Evolutionary conservation across 148 eudicot species (phyloP).

Genomic region (Vaccinium vitisidaea): DNA sequence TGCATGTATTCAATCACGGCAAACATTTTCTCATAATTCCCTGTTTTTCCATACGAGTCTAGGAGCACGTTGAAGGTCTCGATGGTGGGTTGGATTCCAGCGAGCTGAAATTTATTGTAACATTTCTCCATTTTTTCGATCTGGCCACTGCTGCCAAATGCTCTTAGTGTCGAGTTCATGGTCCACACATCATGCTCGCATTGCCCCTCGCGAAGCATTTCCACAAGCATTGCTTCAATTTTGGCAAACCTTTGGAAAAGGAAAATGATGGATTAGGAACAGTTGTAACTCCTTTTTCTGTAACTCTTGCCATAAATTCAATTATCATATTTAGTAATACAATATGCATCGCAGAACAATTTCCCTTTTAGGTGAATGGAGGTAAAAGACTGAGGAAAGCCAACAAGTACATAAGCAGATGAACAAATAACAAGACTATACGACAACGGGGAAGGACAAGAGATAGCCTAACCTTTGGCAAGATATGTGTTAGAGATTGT

Average conservation of each 20-base stretch:
- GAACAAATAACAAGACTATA: not conserved
- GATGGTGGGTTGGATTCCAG: slow-evolving; percentile 81
- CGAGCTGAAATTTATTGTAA: slow-evolving; percentile 73
- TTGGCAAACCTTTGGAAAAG: slow-evolving; percentile 60
- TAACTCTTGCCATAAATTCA: not conserved
- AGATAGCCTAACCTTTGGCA: no score
- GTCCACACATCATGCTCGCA: slow-evolving; percentile 93
- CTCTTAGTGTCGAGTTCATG: slow-evolving; percentile 87
- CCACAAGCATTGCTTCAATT: slow-evolving; percentile 78
- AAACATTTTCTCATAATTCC: slow-evolving; percentile 69
- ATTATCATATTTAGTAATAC: not conserved
- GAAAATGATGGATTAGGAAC: slow-evolving; percentile 15
- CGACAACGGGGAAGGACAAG: no score
- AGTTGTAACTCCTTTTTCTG: not conserved
- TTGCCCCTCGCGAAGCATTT: slow-evolving; percentile 61
- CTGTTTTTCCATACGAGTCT: slow-evolving; percentile 79
- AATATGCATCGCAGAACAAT: not conserved
- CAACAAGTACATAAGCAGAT: not conserved
- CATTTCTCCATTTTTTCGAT: slow-evolving; percentile 96
- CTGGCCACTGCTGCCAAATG: slow-evolving; percentile 84
- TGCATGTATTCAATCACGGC: slow-evolving; percentile 96
- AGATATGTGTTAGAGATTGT: no score
- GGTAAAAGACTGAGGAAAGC: not conserved
- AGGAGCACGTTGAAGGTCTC: slow-evolving; percentile 82
- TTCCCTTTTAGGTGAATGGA: not conserved